Conservation (phyloP, 306 rosid species). For the Trifolium repens region DNA sequence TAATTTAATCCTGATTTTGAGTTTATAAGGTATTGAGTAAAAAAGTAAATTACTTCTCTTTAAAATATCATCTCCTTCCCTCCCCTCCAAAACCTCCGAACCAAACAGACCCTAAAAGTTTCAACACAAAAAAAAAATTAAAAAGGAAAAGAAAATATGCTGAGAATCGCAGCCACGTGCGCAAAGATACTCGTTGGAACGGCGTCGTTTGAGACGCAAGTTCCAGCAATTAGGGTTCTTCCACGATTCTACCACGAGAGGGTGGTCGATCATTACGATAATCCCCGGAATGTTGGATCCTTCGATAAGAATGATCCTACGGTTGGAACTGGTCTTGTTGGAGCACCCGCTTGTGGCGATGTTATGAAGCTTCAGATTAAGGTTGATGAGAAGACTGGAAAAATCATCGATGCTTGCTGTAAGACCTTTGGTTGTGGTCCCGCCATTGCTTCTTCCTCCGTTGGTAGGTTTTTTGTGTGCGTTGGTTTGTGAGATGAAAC, state of each 20-base stretch:
- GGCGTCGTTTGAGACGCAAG: conserved; percentile 44
- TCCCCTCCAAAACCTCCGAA: too few relatives aligned
- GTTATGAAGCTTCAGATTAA: conserved; percentile 97
- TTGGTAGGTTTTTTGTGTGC: conserved; percentile 52
- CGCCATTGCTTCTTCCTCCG: conserved; percentile 95
- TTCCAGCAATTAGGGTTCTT: conserved; percentile 49
- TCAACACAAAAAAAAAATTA: neutral
- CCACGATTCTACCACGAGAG: conserved; percentile 88
- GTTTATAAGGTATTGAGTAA: too few relatives aligned
- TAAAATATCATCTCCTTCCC: too few relatives aligned
- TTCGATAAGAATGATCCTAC: conserved; percentile 80
- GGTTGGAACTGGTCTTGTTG: conserved; percentile 94
- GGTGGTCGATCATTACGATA: conserved; percentile 93
- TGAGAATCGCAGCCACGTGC: conserved; percentile 54
- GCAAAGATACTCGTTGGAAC: conserved; percentile 62
- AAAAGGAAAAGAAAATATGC: conserved; percentile 45
- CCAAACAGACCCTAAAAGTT: too few relatives aligned
- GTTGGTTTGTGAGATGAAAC: too few relatives aligned
- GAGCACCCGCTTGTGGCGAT: conserved; percentile 97
- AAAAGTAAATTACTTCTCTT: too few relatives aligned
- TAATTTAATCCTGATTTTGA: too few relatives aligned
- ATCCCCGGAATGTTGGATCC: conserved; percentile 93
- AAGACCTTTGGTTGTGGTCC: conserved; percentile 98
- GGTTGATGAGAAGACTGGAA: conserved; percentile 76
- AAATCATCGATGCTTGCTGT: conserved; percentile 88